phyloP scores from a whole-genome alignment of 2,329 filamentous ascomycete genomes.

The Fusarium siculi region DNA sequence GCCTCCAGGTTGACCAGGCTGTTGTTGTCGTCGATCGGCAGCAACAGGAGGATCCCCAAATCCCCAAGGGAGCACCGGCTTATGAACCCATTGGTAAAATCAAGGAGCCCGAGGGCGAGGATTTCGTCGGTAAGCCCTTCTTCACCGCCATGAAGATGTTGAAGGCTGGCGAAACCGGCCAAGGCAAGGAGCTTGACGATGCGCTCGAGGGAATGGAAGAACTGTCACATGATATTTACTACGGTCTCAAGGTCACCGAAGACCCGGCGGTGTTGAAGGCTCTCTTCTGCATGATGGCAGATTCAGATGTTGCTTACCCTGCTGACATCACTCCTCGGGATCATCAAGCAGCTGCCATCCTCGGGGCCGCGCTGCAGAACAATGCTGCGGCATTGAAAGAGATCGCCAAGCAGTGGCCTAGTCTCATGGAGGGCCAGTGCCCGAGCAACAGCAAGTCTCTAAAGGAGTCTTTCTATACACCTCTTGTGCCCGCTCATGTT shows the following conservation, averaged over 20 bases:
- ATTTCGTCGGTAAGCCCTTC: conserved; percentile 46
- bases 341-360: conserved; percentile 65
- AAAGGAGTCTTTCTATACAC: conserved; percentile 54
- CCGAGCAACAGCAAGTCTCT: conserved; percentile 45
- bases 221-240: conserved; percentile 75
- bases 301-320: conserved; percentile 40
- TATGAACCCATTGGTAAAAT: conserved; percentile 69
- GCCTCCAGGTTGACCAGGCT: conserved; percentile 63
- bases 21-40: conserved; percentile 66
- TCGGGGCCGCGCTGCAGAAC: conserved; percentile 71
- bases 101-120: conserved; percentile 58
- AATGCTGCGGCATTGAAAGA: conserved; percentile 69
- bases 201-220: conserved; percentile 70
- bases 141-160: conserved; percentile 60
- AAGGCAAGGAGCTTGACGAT: conserved; percentile 54
- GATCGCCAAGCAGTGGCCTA: conserved; percentile 60
- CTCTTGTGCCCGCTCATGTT: conserved; percentile 49
- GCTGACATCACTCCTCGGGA: conserved; percentile 52
- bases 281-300: conserved; percentile 66
- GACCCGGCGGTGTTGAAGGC: conserved; percentile 62
- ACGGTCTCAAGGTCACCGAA: conserved; percentile 71
- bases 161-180: conserved; percentile 53
- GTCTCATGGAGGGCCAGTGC: conserved; percentile 54
- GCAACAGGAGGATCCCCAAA: conserved; percentile 46
- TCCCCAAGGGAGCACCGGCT: conserved; percentile 62